These are phyloP conservation scores for Picea sitchensis DNA, from an alignment of 75 land plant genomes.

Conservation along the genomic window DNA sequence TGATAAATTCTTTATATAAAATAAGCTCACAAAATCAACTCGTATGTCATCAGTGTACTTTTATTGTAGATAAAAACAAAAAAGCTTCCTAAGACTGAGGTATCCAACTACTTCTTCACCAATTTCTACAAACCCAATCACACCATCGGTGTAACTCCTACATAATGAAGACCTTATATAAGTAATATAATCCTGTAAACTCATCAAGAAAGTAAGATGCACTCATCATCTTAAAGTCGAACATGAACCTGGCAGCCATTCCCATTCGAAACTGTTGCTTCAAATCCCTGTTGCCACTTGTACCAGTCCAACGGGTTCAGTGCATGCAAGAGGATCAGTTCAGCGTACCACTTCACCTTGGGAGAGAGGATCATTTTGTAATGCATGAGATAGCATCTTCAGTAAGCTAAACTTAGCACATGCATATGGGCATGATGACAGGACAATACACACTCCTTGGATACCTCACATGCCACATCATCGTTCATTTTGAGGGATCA, in stretches of 20 bases:
- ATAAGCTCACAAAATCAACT: not conserved
- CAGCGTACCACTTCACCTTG: not conserved
- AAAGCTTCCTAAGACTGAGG: not conserved
- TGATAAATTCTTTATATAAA: not conserved
- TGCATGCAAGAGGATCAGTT: too few species aligned
- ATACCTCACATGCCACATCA: too few species aligned
- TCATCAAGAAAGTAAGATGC: not conserved
- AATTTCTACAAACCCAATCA: not conserved
- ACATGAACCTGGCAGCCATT: not conserved
- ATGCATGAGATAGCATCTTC: too few species aligned
- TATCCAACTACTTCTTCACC: not conserved
- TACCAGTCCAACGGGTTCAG: too few species aligned
- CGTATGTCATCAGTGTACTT: not conserved
- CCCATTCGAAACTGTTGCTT: not conserved
- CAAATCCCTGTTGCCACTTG: too few species aligned
- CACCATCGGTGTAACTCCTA: not conserved
- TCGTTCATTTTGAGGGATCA: too few species aligned
- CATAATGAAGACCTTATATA: not conserved
- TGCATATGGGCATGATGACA: too few species aligned
- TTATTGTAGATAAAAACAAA: not conserved
- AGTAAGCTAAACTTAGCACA: too few species aligned
- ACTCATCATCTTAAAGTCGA: not conserved
- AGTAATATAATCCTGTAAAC: not conserved
- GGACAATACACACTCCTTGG: too few species aligned
- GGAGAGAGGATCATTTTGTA: not conserved